phyloP scores from a whole-genome alignment of 257 asterid genomes.

The Gentiana macrophylla region DNA sequence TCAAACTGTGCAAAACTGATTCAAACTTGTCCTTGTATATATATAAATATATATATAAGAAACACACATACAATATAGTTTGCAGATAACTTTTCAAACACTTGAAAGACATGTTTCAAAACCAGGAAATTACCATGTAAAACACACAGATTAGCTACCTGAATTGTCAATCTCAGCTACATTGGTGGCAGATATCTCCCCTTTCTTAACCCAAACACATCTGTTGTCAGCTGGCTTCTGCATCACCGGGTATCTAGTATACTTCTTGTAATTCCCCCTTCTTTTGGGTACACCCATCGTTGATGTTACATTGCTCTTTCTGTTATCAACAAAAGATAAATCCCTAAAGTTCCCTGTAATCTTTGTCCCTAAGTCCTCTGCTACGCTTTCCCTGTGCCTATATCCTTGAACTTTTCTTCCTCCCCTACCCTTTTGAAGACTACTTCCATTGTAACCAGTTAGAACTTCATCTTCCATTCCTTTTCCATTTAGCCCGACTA shows the following conservation, averaged over 20 bases:
- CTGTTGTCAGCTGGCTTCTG: slow-evolving; percentile 5
- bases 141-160: slow-evolving; percentile 5
- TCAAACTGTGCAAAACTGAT: too few relatives aligned
- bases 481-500: background rate
- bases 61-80: too few relatives aligned
- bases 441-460: background rate
- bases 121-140: background rate
- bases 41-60: too few relatives aligned
- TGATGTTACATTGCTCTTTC: background rate
- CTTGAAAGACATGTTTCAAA: background rate
- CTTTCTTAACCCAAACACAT: slow-evolving; percentile 15
- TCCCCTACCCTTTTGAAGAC: background rate
- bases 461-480: background rate
- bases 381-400: background rate
- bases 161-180: background rate
- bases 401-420: background rate
- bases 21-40: too few relatives aligned
- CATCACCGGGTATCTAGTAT: too few relatives aligned
- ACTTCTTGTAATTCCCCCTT: background rate
- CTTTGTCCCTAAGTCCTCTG: background rate
- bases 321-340: slow-evolving; percentile 3
- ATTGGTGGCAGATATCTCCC: slow-evolving; percentile 7
- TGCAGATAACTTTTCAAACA: background rate
- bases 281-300: background rate
- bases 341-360: background rate